phyloP scores from a whole-genome alignment of 139 green algal genomes.

The Chlamydomonas asymmetrica region DNA sequence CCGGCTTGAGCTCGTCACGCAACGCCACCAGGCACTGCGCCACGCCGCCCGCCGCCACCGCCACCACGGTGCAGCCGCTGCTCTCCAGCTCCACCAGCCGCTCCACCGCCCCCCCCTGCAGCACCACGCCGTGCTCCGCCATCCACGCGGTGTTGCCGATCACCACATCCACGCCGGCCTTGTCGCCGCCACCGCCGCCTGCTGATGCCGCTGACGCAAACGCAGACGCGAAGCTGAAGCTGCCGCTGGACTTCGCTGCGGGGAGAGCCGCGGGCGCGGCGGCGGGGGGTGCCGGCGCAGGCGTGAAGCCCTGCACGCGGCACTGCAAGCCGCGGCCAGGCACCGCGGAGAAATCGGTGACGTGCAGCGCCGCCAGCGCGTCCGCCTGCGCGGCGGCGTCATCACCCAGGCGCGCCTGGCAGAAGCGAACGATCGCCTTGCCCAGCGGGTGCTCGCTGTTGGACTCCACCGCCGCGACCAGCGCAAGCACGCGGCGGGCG shows the following conservation, averaged over 20 bases:
- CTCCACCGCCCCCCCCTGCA: slow-evolving; percentile 43
- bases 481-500: slow-evolving; percentile 49
- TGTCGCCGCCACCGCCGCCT: neutral
- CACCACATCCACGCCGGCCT: slow-evolving; percentile 32
- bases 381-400: slow-evolving; percentile 8
- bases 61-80: slow-evolving; percentile 56
- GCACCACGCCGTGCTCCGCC: slow-evolving; percentile 46
- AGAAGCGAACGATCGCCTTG: slow-evolving; percentile 66
- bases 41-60: slow-evolving; percentile 50
- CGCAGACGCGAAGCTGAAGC: too few species aligned
- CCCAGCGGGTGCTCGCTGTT: slow-evolving; percentile 87
- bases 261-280: neutral
- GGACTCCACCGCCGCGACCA: slow-evolving; percentile 78
- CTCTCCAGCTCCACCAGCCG: slow-evolving; percentile 35
- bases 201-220: too few species aligned
- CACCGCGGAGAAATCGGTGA: slow-evolving; percentile 14
- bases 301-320: neutral
- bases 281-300: too few species aligned
- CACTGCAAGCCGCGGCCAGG: slow-evolving; percentile 28
- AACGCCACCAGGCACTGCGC: slow-evolving; percentile 70
- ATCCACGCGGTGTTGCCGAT: slow-evolving; percentile 79
- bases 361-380: neutral
- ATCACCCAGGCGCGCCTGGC: neutral
- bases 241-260: neutral
- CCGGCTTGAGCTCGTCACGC: slow-evolving; percentile 84